Percentiles rank a stretch among this genome's conserved stretches.
Conservation (phyloP, 1,284 basidiomycete species). For the Phellopilus nigrolimitatus region DNA sequence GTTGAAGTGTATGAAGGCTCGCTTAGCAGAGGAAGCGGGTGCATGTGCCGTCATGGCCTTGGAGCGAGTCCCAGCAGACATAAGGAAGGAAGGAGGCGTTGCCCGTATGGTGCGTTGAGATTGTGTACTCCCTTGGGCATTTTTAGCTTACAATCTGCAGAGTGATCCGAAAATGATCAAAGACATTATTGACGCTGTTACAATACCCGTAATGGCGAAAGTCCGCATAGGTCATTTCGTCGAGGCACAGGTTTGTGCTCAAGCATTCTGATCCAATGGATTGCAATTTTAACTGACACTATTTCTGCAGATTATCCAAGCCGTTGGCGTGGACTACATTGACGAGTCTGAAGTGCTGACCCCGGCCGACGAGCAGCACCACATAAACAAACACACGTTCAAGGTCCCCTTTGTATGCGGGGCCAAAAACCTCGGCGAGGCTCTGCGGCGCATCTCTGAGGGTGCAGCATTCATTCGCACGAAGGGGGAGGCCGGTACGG, state of each 20-base stretch:
- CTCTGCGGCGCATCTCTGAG: conserved; percentile 93
- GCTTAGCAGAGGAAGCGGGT: conserved; percentile 96
- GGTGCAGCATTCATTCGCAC: conserved; percentile 97
- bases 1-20: conserved; percentile 52
- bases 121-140: conserved; percentile 1
- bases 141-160: conserved; percentile 34
- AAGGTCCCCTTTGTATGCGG: conserved; percentile 88
- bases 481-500: conserved; percentile 96
- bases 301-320: conserved; percentile 82
- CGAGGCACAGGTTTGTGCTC: conserved; percentile 76
- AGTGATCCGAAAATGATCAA: conserved; percentile 98
- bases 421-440: conserved; percentile 82
- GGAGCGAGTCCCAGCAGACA: conserved; percentile 95
- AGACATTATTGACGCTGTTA: conserved; percentile 87
- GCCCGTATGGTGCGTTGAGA: conserved; percentile 75
- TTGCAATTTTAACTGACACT: not conserved
- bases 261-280: not conserved
- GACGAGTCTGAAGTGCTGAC: conserved; percentile 97
- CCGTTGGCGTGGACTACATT: conserved; percentile 96
- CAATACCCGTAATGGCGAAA: conserved; percentile 92
- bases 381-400: conserved; percentile 87
- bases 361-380: conserved; percentile 86
- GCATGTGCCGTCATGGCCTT: conserved; percentile 98
- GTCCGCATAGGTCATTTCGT: conserved; percentile 97
- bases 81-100: conserved; percentile 85